phyloP scores from a whole-genome alignment of 371 early-diverging fungal species.

The Mortierella sp. region DNA sequence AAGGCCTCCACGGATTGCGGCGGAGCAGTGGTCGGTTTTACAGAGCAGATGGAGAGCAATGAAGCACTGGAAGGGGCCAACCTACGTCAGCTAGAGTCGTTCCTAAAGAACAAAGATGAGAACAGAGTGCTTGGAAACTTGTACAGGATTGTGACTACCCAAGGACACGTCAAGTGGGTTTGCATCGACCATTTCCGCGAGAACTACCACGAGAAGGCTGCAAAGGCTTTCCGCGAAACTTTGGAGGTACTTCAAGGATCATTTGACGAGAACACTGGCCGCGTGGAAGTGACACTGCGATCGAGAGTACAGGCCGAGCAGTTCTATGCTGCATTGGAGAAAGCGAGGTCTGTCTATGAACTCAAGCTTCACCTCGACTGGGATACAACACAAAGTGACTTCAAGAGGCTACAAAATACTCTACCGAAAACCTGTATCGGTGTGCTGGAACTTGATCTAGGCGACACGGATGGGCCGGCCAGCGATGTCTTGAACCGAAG shows the following conservation, averaged over 20 bases:
- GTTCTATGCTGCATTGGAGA: conserved; percentile 20
- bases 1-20: not conserved
- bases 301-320: not conserved
- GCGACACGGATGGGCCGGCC: not conserved
- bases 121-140: conserved; percentile 15
- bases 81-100: conserved; percentile 9
- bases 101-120: conserved; percentile 16
- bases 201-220: not conserved
- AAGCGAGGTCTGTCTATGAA: conserved; percentile 13
- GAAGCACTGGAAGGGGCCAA: conserved; percentile 5
- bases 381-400: conserved; percentile 1
- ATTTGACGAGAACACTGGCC: not conserved
- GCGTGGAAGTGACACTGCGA: not conserved
- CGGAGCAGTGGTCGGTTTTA: too few relatives aligned
- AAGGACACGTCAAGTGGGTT: conserved; percentile 29
- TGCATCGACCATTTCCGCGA: conserved; percentile 31
- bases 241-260: not conserved
- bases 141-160: conserved; percentile 6
- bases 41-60: too few relatives aligned
- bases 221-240: not conserved
- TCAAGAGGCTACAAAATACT: conserved; percentile 4
- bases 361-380: conserved; percentile 13
- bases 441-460: not conserved
- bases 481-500: conserved; percentile 5
- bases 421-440: conserved; percentile 4